Evolutionary conservation across 176 grass and related monocot genomes (phyloP).

Genomic region (Juncus effusus): DNA sequence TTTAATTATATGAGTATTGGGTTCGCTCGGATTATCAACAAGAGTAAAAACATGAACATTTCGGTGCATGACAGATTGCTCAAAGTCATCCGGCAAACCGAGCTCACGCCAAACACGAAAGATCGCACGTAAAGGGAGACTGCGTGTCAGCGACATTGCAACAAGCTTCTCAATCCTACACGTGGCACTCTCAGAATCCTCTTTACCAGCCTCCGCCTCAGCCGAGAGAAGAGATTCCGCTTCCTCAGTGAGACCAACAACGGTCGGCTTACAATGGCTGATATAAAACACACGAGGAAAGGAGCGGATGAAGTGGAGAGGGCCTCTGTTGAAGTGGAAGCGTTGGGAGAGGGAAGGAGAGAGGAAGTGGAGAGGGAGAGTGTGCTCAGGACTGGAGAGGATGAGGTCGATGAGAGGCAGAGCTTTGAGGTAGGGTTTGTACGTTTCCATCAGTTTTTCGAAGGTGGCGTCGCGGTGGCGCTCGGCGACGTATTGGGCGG

Average conservation of each 20-base stretch:
- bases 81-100: constrained; percentile 72
- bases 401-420: constrained; percentile 61
- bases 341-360: constrained; percentile 49
- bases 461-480: constrained; percentile 60
- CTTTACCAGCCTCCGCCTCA: constrained; percentile 20
- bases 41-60: constrained; percentile 52
- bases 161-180: constrained; percentile 44
- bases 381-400: constrained; percentile 39
- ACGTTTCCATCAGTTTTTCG: constrained; percentile 57
- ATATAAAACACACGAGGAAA: constrained; percentile 69
- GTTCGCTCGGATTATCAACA: constrained; percentile 36
- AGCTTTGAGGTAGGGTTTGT: constrained; percentile 57
- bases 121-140: constrained; percentile 59
- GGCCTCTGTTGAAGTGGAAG: constrained; percentile 48
- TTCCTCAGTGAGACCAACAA: constrained; percentile 45
- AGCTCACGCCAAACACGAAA: constrained; percentile 82
- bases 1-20: constrained; percentile 52
- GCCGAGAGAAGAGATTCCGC: constrained; percentile 35
- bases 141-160: constrained; percentile 48
- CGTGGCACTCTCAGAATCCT: constrained; percentile 12
- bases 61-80: constrained; percentile 43
- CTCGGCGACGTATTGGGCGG: constrained; percentile 58
- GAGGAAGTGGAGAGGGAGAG: constrained; percentile 37
- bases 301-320: constrained; percentile 61
- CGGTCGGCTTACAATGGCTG: constrained; percentile 33